Percentiles rank a stretch among this genome's conserved stretches.
phyloP scores from a whole-genome alignment of 163 green algal genomes.

The Chlamydomonas reinhardtii region DNA sequence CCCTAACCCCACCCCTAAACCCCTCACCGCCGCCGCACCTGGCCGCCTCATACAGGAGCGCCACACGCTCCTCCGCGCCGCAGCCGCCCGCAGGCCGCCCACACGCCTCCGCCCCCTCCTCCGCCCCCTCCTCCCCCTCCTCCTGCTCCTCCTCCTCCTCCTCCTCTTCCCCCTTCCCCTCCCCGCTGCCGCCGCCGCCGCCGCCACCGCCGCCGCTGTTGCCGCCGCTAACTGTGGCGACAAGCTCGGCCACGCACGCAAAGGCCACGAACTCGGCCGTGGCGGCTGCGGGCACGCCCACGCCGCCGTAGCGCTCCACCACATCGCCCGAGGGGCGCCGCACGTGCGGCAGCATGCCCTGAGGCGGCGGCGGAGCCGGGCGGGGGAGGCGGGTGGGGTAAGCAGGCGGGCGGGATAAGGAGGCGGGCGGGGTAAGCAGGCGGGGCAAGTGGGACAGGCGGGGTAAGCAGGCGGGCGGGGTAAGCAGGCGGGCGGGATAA shows the following conservation, averaged over 20 bases:
- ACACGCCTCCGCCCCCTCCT: no score
- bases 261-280: slow-evolving; percentile 4
- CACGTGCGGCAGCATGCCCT: slow-evolving; percentile 17
- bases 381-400: not conserved
- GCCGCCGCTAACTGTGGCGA: not conserved
- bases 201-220: not conserved
- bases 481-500: no score
- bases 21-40: not conserved
- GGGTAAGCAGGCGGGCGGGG: no score
- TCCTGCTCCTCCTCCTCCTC: not conserved
- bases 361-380: not conserved
- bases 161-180: not conserved
- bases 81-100: no score
- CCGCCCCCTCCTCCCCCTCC: no score
- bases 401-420: no score
- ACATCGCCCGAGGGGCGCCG: not conserved
- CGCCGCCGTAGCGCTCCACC: not conserved
- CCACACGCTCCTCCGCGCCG: not conserved
- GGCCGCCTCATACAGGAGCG: slow-evolving; percentile 26
- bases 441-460: no score
- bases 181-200: not conserved
- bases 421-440: no score
- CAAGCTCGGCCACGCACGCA: slow-evolving; percentile 7
- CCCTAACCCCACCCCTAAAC: not conserved
- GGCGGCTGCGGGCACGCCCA: not conserved